Evolutionary conservation across 352 stramenopile genomes (phyloP), one percentile per base, ranked within the genome.

Genomic region (Pythium aphanidermatum): DNA sequence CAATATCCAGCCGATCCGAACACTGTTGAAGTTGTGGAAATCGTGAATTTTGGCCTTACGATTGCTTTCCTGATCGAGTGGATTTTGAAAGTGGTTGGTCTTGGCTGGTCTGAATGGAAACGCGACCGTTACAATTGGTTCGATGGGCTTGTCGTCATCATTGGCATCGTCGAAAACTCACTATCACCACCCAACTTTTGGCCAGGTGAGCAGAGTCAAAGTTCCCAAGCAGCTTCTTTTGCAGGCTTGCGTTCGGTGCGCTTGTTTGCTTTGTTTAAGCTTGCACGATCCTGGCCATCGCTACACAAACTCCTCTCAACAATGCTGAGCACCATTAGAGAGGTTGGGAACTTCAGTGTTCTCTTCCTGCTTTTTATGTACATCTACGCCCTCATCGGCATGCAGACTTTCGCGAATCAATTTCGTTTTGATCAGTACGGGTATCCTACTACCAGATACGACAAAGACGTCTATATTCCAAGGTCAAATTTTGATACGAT

Each of bases 331-430:
- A 95, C 92, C 14, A 60, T 96, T 31, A 61, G 82, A 23, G 93
- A 98, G 60, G 68, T 98, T 16, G 68, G 63, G 21, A 96, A 96
- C 57, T 98, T 98, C 51, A 74, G 72, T 11, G 62, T 98, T 14
- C 67, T 98, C 0, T 75, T 98, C 24, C 38, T 94, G 10, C 69
- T 98, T 5, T 97, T 97, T 59, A 82, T 97, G 39, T 97, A 95
- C 54, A 96, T 98, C 30, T 97, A 95, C 52, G 70, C 83, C 5
- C 57, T 98, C 11, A 76, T 97, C 23, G 87, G 88, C 32, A 94
- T 96, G 78, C 87, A 97, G 51, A 83, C 93, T 9, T 97, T 98
- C 45, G 80, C 84, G 2, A 97, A 96, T 51, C 61, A 86, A 41
- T 78, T 98, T 41, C 81, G 83, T 17, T 98, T 97, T 49, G 83